These are phyloP conservation scores for Colletotrichum eleusines DNA, from an alignment of 2,329 filamentous ascomycete genomes.

Conservation along the genomic window DNA sequence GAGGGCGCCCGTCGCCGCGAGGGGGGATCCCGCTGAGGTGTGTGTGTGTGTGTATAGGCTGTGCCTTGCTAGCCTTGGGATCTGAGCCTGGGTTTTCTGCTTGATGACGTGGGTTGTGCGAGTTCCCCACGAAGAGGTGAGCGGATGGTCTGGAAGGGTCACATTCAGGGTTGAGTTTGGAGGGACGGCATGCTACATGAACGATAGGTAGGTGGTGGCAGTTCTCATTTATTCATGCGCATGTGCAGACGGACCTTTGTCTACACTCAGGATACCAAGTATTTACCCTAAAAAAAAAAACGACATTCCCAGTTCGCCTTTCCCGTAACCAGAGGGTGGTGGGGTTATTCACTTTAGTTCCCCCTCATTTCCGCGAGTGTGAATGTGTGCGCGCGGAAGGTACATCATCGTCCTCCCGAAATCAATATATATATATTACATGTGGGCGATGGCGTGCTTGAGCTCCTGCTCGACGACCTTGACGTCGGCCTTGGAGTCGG, in stretches of 20 bases:
- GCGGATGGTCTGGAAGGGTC: too few relatives aligned
- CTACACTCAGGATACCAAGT: not conserved
- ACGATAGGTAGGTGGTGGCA: not conserved
- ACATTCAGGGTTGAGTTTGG: not conserved
- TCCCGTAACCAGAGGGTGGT: not conserved
- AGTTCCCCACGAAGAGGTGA: not conserved
- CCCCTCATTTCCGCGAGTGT: not conserved
- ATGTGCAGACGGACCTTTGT: not conserved
- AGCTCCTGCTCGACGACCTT: conserved; percentile 38
- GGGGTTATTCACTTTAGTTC: not conserved
- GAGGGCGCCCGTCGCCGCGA: not conserved
- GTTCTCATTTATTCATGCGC: conserved; percentile 9
- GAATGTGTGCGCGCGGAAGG: too few relatives aligned
- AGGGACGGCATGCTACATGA: not conserved
- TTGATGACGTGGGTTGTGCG: too few relatives aligned
- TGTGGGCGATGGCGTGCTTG: conserved; percentile 21
- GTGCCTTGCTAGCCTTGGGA: too few relatives aligned
- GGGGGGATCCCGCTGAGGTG: not conserved
- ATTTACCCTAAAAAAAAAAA: not conserved
- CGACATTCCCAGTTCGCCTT: conserved; percentile 15
- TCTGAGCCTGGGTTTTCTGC: too few relatives aligned
- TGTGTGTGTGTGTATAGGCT: too few relatives aligned
- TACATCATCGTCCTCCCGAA: too few relatives aligned
- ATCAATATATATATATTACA: too few relatives aligned
- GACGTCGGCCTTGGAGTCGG: conserved; percentile 12